A percentile compares a stretch with the other conserved stretches of the same genome.
Conservation (phyloP, 352 stramenopile species). For the Thalassiosira livingstoniorum region DNA sequence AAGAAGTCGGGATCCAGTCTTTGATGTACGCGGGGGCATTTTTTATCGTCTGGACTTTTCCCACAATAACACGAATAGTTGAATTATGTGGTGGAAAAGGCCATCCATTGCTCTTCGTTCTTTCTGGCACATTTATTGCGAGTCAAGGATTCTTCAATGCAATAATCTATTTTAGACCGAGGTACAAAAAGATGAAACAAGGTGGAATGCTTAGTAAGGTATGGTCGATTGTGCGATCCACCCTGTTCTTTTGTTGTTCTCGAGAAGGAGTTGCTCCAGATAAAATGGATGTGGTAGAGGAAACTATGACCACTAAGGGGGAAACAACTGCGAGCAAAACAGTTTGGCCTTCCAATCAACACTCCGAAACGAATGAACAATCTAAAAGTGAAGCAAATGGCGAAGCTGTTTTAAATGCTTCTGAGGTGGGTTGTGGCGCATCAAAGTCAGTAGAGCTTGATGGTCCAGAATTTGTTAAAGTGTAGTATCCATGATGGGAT, state of each 20-base stretch:
- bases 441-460: too few species aligned
- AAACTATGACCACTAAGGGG: too few species aligned
- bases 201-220: conserved; percentile 1
- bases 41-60: conserved; percentile 28
- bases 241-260: conserved; percentile 22
- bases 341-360: too few species aligned
- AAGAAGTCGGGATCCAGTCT: conserved; percentile 12
- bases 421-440: too few species aligned
- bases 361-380: too few species aligned
- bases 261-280: too few species aligned
- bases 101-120: conserved; percentile 3
- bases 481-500: too few species aligned
- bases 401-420: too few species aligned
- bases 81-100: conserved; percentile 2
- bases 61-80: conserved; percentile 14
- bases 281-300: too few species aligned
- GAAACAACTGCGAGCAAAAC: too few species aligned
- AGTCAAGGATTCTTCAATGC: conserved; percentile 37
- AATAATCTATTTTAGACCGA: conserved; percentile 34
- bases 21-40: conserved; percentile 23
- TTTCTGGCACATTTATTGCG: conserved; percentile 12
- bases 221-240: conserved; percentile 15
- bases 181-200: background rate
- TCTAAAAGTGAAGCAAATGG: too few species aligned
- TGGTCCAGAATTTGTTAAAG: too few species aligned